Percentiles rank a stretch among this genome's conserved stretches.
Evolutionary conservation across 73 alveolate genomes (phyloP).

Genomic region (Symbiodinium natans): DNA sequence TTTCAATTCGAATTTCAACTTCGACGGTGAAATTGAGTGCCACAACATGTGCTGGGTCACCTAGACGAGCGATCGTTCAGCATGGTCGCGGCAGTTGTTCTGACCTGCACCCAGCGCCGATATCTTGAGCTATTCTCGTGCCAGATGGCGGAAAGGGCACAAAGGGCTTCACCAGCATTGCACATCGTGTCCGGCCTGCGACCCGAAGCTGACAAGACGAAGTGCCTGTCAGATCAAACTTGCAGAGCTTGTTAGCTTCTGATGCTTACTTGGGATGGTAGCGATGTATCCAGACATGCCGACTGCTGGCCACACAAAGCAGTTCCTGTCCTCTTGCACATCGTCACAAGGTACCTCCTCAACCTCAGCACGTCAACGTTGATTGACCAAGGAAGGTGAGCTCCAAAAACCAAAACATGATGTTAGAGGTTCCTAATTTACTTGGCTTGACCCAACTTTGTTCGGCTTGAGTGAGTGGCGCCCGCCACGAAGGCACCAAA

Average conservation of each 20-base stretch:
- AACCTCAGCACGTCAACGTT: neutral
- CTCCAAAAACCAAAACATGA: neutral
- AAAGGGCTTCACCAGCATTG: no score
- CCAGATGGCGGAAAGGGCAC: neutral
- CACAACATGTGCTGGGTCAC: neutral
- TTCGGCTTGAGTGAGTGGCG: neutral
- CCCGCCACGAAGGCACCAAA: slow-evolving; percentile 94
- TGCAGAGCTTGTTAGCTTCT: no score
- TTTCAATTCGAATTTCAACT: no score
- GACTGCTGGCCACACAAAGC: no score
- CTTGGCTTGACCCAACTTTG: neutral
- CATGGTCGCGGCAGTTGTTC: slow-evolving; percentile 93
- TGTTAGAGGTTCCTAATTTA: neutral
- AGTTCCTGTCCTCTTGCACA: slow-evolving; percentile 21
- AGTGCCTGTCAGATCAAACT: slow-evolving; percentile 30
- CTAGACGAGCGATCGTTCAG: slow-evolving; percentile 89
- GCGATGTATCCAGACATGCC: no score
- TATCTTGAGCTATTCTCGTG: neutral
- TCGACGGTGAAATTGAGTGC: no score
- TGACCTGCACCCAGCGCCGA: slow-evolving; percentile 22
- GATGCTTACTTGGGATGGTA: no score
- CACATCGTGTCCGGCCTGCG: slow-evolving; percentile 22
- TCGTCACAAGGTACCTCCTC: slow-evolving; percentile 89
- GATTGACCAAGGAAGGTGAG: neutral
- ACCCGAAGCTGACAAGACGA: slow-evolving; percentile 90